Base-by-base conservation (phyloP, 2,329 filamentous ascomycete genomes). In the Aspergillus ochraceus region DNA sequence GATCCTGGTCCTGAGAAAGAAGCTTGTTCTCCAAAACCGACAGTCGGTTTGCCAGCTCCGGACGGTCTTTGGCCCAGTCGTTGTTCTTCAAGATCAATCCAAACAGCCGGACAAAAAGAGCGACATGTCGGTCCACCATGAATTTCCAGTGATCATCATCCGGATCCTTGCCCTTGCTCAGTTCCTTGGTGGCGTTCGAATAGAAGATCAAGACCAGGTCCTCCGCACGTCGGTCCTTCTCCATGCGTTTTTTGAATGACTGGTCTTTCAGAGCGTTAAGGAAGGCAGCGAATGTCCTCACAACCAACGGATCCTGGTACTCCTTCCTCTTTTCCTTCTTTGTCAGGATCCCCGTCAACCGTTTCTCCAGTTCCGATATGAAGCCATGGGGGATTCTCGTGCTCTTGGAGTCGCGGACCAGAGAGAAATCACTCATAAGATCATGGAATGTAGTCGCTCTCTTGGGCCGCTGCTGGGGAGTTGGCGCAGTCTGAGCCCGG, bases 151-250 rank as follows among this genome's bases (percentile, higher is more conserved):
- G 86, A 73, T 96, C 92, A 74, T 98, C 94, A 51, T 90, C 90
- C 0, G 87, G 83, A 0, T 85, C 77, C 75, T 90, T 90, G 55
- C 89, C 85, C 74, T 91, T 91, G 75, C 90, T 88, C 70, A 97
- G 84, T 62, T 96, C 93, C 74, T 96, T 96, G 50, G 92, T 96
- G 6, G 95, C 93, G 64, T 91, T 90, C 1, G 93, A 96, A 78
- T 96, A 98, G 81, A 99, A 98, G 64, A 98, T 97, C 67, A 99
- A 83, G 54, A 99, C 87, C 54, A 98, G 80, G 64, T 96, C 93
- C 76, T 99, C 95, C 22, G 96, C 89, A 71, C 94, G 89, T 63
- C 94, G 86, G 75, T 97, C 94, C 78, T 96, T 96, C 72, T 97
- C 92, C 81, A 97, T 92, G 60, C 88, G 89, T 79, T 92, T 96